phyloP scores from a whole-genome alignment of 345 rosid genomes.

The Aethionema arabicum region DNA sequence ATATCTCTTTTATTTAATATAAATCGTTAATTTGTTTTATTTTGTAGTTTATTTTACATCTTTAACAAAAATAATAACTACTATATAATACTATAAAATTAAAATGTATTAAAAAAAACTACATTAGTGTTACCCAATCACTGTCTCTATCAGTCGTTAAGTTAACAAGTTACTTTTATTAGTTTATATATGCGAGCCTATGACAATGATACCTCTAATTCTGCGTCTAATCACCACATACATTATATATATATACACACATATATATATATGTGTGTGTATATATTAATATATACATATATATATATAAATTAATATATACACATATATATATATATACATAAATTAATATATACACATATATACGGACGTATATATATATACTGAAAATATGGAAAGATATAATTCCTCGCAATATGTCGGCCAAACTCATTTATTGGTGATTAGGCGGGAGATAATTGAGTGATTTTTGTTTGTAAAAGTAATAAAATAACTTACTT shows the following conservation, averaged over 20 bases:
- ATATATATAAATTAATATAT: too few relatives aligned
- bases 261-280: too few relatives aligned
- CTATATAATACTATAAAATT: neutral
- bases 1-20: too few relatives aligned
- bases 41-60: too few relatives aligned
- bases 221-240: constrained; percentile 42
- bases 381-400: too few relatives aligned
- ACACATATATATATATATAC: neutral
- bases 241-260: neutral
- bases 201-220: constrained; percentile 18
- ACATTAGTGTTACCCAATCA: constrained; percentile 11
- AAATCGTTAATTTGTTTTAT: too few relatives aligned
- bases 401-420: neutral
- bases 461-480: neutral
- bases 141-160: constrained; percentile 17
- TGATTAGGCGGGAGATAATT: constrained; percentile 2
- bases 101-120: neutral
- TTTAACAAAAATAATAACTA: too few relatives aligned
- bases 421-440: constrained; percentile 2
- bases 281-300: too few relatives aligned
- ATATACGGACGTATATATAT: too few relatives aligned
- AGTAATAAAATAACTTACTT: too few relatives aligned
- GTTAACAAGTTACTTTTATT: neutral
- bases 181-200: constrained; percentile 5
- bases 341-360: neutral